phyloP scores from a whole-genome alignment of 1,284 basidiomycete species.

The Peniophora sp. region DNA sequence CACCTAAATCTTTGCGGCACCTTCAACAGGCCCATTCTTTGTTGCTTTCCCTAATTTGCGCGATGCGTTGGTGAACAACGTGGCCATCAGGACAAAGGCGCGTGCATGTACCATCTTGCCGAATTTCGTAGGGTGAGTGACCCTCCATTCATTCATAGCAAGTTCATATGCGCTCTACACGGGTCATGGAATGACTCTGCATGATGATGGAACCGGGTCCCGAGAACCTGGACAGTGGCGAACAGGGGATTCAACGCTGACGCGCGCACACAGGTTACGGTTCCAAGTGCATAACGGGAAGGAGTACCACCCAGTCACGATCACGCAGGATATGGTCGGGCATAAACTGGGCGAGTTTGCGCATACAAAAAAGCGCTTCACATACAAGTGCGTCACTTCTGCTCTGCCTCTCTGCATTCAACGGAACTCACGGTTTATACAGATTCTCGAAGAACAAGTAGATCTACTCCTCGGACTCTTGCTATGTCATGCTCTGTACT shows the following conservation, averaged over 20 bases:
- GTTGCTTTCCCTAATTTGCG: slow-evolving; percentile 89
- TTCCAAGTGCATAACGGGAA: slow-evolving; percentile 96
- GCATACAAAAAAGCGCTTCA: slow-evolving; percentile 75
- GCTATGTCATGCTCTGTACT: not conserved
- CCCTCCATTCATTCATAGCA: slow-evolving; percentile 1
- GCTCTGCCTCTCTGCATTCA: not conserved
- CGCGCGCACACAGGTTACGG: slow-evolving; percentile 44
- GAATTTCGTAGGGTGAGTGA: slow-evolving; percentile 81
- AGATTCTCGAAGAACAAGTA: slow-evolving; percentile 28
- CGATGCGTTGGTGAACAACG: slow-evolving; percentile 77
- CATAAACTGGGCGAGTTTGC: slow-evolving; percentile 97
- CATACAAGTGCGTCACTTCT: slow-evolving; percentile 55
- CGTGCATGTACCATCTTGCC: slow-evolving; percentile 91
- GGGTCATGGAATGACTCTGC: no score
- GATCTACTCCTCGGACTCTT: not conserved
- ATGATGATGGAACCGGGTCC: no score
- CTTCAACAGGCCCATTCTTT: slow-evolving; percentile 79
- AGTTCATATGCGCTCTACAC: not conserved
- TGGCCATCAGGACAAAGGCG: slow-evolving; percentile 85
- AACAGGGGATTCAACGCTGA: not conserved
- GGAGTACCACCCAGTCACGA: slow-evolving; percentile 77
- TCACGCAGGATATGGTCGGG: slow-evolving; percentile 98
- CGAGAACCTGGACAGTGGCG: no score
- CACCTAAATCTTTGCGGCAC: no score
- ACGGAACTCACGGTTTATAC: not conserved